Evolutionary conservation across 208 protist species (phyloP).

Genomic region (Endotrypanum monterogeii): DNA sequence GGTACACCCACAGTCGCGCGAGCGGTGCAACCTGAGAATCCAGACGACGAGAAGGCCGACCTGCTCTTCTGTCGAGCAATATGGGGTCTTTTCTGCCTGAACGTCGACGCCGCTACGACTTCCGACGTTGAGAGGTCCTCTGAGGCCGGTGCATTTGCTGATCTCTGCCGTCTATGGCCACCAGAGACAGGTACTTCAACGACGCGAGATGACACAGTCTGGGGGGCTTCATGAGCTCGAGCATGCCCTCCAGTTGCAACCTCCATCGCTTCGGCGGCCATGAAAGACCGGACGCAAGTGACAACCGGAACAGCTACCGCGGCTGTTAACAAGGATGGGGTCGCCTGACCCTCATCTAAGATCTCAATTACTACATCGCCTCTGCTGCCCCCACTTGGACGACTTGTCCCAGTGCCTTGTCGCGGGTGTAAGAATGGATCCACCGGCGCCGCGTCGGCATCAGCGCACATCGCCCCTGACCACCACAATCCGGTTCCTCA

Average conservation of each 20-base stretch:
- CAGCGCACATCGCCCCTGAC: not conserved
- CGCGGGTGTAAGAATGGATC: conserved; percentile 30
- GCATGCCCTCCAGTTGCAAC: not conserved
- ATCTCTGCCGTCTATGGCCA: not conserved
- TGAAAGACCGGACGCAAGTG: not conserved
- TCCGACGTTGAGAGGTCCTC: not conserved
- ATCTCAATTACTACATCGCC: not conserved
- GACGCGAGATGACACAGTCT: not conserved
- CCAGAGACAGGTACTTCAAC: not conserved
- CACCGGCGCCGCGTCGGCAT: conserved; percentile 1
- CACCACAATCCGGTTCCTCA: not conserved
- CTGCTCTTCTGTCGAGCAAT: not conserved
- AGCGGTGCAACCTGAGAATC: not conserved
- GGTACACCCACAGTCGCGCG: not conserved
- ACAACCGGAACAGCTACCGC: not conserved
- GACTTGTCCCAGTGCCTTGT: not conserved
- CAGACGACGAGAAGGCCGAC: not conserved
- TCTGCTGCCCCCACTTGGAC: not conserved
- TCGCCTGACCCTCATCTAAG: not conserved
- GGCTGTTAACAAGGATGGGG: not conserved
- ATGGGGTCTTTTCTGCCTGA: not conserved
- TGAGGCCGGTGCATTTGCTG: not conserved
- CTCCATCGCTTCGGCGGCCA: not conserved
- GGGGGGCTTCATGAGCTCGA: not conserved
- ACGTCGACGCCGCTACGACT: not conserved